Percentiles rank a stretch among this genome's conserved stretches.
phyloP scores from a whole-genome alignment of 2,329 filamentous ascomycete genomes.

The Coniochaeta sp. region DNA sequence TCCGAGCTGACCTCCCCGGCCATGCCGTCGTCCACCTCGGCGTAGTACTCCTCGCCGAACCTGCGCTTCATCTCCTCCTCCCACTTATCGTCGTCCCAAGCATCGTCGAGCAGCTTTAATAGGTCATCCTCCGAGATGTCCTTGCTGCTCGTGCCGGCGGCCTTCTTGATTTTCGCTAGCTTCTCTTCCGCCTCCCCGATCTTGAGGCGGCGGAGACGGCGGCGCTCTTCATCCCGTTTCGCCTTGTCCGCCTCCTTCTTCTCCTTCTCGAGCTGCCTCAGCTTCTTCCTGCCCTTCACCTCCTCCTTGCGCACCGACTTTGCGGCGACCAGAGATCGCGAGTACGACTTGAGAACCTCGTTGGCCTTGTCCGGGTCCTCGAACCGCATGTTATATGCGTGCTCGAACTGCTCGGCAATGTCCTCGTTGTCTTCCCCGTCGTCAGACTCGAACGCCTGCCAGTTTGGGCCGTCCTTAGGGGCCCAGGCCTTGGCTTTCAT shows the following conservation, averaged over 20 bases:
- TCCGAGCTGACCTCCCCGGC: conserved; percentile 58
- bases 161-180: conserved; percentile 80
- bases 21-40: conserved; percentile 56
- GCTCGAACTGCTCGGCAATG: conserved; percentile 79
- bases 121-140: conserved; percentile 68
- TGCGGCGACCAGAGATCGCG: conserved; percentile 74
- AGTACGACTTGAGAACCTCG: conserved; percentile 80
- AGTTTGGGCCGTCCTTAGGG: conserved; percentile 56
- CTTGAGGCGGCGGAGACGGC: conserved; percentile 77
- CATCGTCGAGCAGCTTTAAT: conserved; percentile 75
- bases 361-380: conserved; percentile 87
- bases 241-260: conserved; percentile 73
- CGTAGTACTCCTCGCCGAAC: conserved; percentile 91
- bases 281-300: conserved; percentile 66
- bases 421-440: conserved; percentile 74
- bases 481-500: conserved; percentile 90
- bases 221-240: conserved; percentile 71
- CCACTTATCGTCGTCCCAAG: conserved; percentile 86
- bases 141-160: conserved; percentile 70
- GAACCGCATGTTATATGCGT: conserved; percentile 92
- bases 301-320: conserved; percentile 85
- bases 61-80: conserved; percentile 81
- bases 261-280: conserved; percentile 70
- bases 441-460: conserved; percentile 85
- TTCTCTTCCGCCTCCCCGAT: conserved; percentile 86